phyloP scores from a whole-genome alignment of 2,329 filamentous ascomycete species.

The Monilinia vaccinii-corymbosi region DNA sequence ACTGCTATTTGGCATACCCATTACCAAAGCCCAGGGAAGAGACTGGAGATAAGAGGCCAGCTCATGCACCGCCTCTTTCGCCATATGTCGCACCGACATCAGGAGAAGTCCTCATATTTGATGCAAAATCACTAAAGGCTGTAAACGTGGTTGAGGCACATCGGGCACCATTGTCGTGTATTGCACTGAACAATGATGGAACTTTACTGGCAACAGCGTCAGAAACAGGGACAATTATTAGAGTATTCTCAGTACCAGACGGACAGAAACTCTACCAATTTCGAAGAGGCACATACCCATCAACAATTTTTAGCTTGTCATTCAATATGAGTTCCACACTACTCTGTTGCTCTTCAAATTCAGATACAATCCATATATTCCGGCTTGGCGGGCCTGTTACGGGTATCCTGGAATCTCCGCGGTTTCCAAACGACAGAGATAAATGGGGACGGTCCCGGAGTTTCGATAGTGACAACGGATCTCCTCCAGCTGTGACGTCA shows the following conservation, averaged over 20 bases:
- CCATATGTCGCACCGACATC: slow-evolving; percentile 76
- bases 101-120: slow-evolving; percentile 88
- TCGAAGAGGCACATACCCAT: slow-evolving; percentile 87
- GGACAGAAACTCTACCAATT: slow-evolving; percentile 96
- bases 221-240: slow-evolving; percentile 94
- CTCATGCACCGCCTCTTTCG: slow-evolving; percentile 75
- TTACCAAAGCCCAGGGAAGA: slow-evolving; percentile 66
- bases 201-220: slow-evolving; percentile 89
- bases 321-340: slow-evolving; percentile 93
- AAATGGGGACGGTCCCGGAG: slow-evolving; percentile 33
- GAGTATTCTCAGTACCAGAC: slow-evolving; percentile 85
- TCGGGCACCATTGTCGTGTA: slow-evolving; percentile 79
- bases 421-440: slow-evolving; percentile 21
- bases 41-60: slow-evolving; percentile 47
- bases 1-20: slow-evolving; percentile 92
- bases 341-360: slow-evolving; percentile 89
- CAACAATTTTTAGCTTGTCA: slow-evolving; percentile 96
- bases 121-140: slow-evolving; percentile 79
- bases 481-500: slow-evolving; percentile 31
- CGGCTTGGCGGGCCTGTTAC: slow-evolving; percentile 51
- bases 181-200: slow-evolving; percentile 86
- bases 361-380: slow-evolving; percentile 95
- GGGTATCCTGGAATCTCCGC: slow-evolving; percentile 29
- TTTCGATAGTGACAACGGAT: slow-evolving; percentile 48
- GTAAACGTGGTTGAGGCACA: slow-evolving; percentile 95